Conservation (phyloP, 495 filamentous ascomycete genomes). For the Daldinia grandis region DNA sequence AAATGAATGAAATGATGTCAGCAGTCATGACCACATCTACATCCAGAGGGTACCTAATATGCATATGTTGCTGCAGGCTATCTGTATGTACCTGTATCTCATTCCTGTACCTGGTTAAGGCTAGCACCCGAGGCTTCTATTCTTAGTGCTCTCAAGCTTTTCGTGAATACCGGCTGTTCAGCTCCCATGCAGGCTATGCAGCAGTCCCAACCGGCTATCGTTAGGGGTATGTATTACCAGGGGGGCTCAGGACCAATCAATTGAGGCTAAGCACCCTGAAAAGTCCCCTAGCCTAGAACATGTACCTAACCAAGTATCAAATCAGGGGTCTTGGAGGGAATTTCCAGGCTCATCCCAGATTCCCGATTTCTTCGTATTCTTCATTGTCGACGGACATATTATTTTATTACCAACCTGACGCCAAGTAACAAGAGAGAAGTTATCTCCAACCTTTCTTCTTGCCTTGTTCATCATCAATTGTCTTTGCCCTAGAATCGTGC, state of each 20-base stretch:
- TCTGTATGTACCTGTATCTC: background rate
- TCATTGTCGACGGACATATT: slow-evolving; percentile 16
- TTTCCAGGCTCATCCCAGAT: slow-evolving; percentile 25
- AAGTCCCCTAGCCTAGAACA: background rate
- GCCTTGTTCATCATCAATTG: background rate
- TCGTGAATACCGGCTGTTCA: slow-evolving; percentile 30
- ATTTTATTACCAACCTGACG: background rate
- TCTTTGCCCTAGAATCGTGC: background rate
- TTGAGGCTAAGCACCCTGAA: slow-evolving; percentile 31
- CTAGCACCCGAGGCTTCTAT: slow-evolving; percentile 24
- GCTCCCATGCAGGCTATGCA: slow-evolving; percentile 38
- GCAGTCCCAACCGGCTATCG: slow-evolving; percentile 17
- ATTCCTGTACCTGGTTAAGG: background rate
- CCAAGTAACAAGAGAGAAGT: background rate
- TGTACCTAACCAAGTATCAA: background rate
- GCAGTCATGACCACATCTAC: background rate
- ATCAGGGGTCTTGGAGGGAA: slow-evolving; percentile 24
- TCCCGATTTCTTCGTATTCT: slow-evolving; percentile 34
- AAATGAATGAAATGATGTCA: slow-evolving; percentile 20
- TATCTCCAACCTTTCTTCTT: background rate
- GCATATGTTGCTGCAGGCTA: background rate
- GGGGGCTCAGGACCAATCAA: slow-evolving; percentile 31
- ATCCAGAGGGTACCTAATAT: background rate
- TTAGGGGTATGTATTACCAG: slow-evolving; percentile 9
- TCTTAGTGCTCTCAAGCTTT: slow-evolving; percentile 38